Percentiles rank a stretch among this genome's conserved stretches.
phyloP scores from a whole-genome alignment of 2,329 filamentous ascomycete genomes.

The Blastomyces emzantsi region DNA sequence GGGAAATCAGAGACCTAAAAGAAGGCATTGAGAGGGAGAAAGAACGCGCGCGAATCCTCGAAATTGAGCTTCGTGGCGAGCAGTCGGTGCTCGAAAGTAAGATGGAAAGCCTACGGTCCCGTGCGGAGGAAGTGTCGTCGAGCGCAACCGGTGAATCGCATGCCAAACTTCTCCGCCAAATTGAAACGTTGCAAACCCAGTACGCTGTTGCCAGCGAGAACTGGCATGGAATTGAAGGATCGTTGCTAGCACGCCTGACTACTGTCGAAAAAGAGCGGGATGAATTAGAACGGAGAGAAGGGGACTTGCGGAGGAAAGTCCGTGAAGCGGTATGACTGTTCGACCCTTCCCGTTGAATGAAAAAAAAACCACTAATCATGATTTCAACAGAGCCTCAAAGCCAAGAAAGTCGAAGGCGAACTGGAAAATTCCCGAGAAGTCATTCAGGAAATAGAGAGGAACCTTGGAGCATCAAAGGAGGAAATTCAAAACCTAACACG shows the following conservation, averaged over 20 bases:
- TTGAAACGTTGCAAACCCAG: constrained; percentile 92
- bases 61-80: constrained; percentile 75
- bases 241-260: constrained; percentile 65
- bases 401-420: constrained; percentile 69
- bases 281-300: constrained; percentile 72
- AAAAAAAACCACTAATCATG: constrained; percentile 22
- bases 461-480: constrained; percentile 56
- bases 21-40: constrained; percentile 64
- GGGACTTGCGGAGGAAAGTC: constrained; percentile 79
- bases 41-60: constrained; percentile 58
- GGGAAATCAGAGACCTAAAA: constrained; percentile 61
- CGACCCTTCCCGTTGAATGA: not conserved
- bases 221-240: constrained; percentile 93
- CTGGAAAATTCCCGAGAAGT: constrained; percentile 54
- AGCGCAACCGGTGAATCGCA: constrained; percentile 73
- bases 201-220: constrained; percentile 92
- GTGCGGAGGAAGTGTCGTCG: constrained; percentile 82
- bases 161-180: constrained; percentile 81
- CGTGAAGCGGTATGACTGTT: constrained; percentile 63
- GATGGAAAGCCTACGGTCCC: constrained; percentile 73
- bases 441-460: constrained; percentile 40
- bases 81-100: constrained; percentile 71
- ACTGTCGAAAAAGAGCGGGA: constrained; percentile 84
- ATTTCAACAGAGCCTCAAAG: constrained; percentile 50
- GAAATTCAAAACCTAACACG: constrained; percentile 43